phyloP scores from a whole-genome alignment of 345 rosid species.

The Lepidium sativum region DNA sequence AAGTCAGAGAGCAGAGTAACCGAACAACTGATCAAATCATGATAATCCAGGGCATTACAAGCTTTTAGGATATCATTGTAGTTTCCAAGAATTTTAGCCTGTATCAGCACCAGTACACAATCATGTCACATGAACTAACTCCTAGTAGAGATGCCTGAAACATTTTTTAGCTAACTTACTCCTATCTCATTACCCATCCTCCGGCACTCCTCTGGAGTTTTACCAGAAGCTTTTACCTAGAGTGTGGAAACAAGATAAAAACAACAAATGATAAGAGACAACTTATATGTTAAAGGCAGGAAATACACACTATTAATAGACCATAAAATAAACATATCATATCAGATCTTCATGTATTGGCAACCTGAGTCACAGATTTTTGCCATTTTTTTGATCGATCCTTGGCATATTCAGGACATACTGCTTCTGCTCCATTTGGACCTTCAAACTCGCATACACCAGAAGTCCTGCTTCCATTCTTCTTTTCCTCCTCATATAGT shows the following conservation, averaged over 20 bases:
- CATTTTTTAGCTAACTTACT: constrained; percentile 42
- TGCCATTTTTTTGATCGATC: constrained; percentile 89
- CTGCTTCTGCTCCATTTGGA: constrained; percentile 23
- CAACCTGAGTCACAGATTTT: constrained; percentile 82
- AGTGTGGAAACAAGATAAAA: constrained; percentile 11
- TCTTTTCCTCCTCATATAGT: constrained; percentile 53
- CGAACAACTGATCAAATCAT: constrained; percentile 79
- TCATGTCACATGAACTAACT: constrained; percentile 16
- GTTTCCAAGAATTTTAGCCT: constrained; percentile 69
- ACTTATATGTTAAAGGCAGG: neutral
- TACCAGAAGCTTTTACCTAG: constrained; percentile 94
- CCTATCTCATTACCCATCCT: constrained; percentile 62
- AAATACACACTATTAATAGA: neutral
- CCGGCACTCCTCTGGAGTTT: constrained; percentile 49
- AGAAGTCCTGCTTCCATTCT: constrained; percentile 17
- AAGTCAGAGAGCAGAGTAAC: constrained; percentile 61
- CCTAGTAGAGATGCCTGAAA: constrained; percentile 14
- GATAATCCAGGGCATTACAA: constrained; percentile 92
- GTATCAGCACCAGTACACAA: constrained; percentile 31
- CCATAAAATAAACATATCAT: neutral
- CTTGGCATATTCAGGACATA: constrained; percentile 47
- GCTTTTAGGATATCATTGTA: constrained; percentile 61
- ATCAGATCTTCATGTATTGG: neutral
- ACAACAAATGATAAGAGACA: neutral
- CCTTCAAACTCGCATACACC: constrained; percentile 34